These are phyloP conservation scores for Chlorociboria aeruginascens DNA, from an alignment of 495 filamentous ascomycete genomes.

Conservation along the genomic window DNA sequence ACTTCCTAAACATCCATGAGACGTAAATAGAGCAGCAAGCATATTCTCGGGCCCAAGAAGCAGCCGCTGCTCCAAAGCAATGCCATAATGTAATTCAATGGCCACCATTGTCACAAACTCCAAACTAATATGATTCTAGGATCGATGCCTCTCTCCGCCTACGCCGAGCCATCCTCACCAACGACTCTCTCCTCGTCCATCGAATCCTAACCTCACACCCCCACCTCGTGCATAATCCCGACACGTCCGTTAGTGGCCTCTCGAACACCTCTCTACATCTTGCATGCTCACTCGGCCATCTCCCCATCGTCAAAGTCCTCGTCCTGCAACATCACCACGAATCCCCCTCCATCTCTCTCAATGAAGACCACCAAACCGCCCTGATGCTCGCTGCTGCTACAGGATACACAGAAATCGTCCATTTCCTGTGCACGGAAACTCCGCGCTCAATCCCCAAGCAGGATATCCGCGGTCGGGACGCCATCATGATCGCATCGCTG, in stretches of 20 bases:
- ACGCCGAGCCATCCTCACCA: conserved; percentile 58
- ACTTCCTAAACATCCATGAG: not conserved
- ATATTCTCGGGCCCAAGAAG: too few species aligned
- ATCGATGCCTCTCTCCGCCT: conserved; percentile 55
- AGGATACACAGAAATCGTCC: conserved; percentile 48
- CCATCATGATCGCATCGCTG: conserved; percentile 42
- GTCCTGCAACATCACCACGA: conserved; percentile 42
- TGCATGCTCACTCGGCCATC: conserved; percentile 53
- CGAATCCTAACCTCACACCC: conserved; percentile 64
- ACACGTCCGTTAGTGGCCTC: conserved; percentile 32
- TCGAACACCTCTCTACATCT: conserved; percentile 71
- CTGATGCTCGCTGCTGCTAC: conserved; percentile 47
- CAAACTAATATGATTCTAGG: conserved; percentile 25
- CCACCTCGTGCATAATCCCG: conserved; percentile 56
- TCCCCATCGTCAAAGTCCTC: conserved; percentile 44
- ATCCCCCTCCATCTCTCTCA: conserved; percentile 45
- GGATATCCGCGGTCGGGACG: conserved; percentile 44
- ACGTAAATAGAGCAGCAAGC: too few species aligned
- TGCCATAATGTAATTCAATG: conserved; percentile 7
- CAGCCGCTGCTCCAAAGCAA: not conserved
- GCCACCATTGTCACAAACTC: not conserved
- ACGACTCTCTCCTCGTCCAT: conserved; percentile 56
- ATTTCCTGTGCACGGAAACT: conserved; percentile 37
- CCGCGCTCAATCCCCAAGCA: conserved; percentile 33
- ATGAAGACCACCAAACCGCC: conserved; percentile 61